phyloP scores from a whole-genome alignment of 495 filamentous ascomycete genomes.

The Chaetomium cochliodes region DNA sequence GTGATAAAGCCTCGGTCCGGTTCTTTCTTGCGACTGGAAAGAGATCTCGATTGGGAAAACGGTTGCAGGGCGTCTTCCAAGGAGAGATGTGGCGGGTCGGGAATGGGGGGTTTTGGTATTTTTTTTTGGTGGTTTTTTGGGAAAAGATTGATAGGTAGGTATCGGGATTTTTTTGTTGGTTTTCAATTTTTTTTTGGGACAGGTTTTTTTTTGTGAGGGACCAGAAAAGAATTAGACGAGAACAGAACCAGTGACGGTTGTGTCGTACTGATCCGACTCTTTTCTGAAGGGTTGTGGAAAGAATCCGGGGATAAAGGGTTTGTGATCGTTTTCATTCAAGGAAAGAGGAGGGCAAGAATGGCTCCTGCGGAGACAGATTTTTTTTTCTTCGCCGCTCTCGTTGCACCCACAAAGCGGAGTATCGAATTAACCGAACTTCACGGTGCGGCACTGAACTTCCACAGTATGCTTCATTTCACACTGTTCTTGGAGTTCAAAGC shows the following conservation, averaged over 20 bases:
- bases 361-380: constrained; percentile 35
- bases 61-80: constrained; percentile 27
- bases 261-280: constrained; percentile 38
- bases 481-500: not conserved
- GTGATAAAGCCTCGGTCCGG: constrained; percentile 17
- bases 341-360: constrained; percentile 30
- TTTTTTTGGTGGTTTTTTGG: constrained; percentile 29
- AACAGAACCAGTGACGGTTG: constrained; percentile 34
- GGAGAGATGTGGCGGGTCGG: constrained; percentile 14
- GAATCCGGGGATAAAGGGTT: constrained; percentile 36
- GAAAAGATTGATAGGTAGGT: constrained; percentile 25
- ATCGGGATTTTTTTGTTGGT: constrained; percentile 47
- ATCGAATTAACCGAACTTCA: constrained; percentile 25
- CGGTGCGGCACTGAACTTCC: not conserved
- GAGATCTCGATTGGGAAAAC: constrained; percentile 21
- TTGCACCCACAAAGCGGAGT: constrained; percentile 19
- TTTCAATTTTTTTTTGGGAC: constrained; percentile 52
- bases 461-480: not conserved
- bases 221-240: constrained; percentile 38
- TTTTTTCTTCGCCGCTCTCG: constrained; percentile 20
- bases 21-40: constrained; percentile 24
- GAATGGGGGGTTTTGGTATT: constrained; percentile 27
- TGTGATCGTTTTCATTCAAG: constrained; percentile 32
- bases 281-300: constrained; percentile 34
- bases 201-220: constrained; percentile 40